Conservation (phyloP, 1,284 basidiomycete genomes). For the Cutaneotrichosporon mucoides region DNA sequence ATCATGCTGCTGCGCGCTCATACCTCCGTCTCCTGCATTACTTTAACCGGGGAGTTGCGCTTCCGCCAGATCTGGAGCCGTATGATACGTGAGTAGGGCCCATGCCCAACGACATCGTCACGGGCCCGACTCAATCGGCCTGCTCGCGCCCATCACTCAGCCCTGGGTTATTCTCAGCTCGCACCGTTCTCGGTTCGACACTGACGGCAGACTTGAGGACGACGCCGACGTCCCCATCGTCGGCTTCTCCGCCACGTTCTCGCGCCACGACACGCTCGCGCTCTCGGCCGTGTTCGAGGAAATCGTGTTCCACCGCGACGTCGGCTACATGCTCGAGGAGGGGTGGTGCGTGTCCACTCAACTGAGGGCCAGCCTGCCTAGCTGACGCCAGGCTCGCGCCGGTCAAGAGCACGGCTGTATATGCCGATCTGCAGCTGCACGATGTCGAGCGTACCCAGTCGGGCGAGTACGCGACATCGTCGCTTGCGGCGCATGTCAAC, state of each 20-base stretch:
- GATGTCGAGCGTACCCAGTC: constrained; percentile 61
- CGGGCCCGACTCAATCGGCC: no score
- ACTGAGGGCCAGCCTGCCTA: no score
- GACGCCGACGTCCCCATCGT: constrained; percentile 66
- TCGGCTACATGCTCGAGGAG: constrained; percentile 87
- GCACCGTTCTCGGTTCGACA: background rate
- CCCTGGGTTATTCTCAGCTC: background rate
- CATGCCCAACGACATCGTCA: no score
- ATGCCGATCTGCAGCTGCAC: constrained; percentile 66
- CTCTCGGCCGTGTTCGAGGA: constrained; percentile 82
- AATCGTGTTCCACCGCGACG: constrained; percentile 93
- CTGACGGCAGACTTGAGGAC: constrained; percentile 12
- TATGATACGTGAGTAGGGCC: constrained; percentile 20
- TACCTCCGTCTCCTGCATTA: constrained; percentile 42
- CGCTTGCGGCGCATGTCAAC: constrained; percentile 74
- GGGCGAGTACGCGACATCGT: constrained; percentile 74
- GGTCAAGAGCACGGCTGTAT: constrained; percentile 75
- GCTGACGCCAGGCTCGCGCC: constrained; percentile 65
- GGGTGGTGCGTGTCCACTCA: constrained; percentile 82
- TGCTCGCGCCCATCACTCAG: no score
- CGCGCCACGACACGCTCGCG: constrained; percentile 83
- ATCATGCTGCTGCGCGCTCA: constrained; percentile 90
- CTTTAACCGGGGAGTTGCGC: constrained; percentile 36
- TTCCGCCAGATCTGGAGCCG: constrained; percentile 27
- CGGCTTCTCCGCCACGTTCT: constrained; percentile 94